Conservation (phyloP, 2,329 filamentous ascomycete genomes). For the Colletotrichum sojae region DNA sequence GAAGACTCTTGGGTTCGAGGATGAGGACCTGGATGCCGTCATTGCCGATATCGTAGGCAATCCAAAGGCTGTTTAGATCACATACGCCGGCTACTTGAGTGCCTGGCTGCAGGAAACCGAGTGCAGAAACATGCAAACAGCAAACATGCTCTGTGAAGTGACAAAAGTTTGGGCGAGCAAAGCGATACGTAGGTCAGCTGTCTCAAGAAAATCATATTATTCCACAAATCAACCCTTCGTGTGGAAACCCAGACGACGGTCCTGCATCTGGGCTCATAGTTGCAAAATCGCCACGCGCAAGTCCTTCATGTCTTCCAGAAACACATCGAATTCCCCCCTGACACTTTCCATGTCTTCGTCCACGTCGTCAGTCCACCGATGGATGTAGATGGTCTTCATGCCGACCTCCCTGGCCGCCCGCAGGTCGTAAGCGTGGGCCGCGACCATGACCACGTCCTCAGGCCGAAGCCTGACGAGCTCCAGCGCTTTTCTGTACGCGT, state of each 20-base stretch:
- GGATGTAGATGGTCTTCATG: conserved; percentile 66
- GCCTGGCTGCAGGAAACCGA: background rate
- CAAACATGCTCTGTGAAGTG: too few species aligned
- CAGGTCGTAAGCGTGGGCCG: conserved; percentile 69
- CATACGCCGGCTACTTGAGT: too few species aligned
- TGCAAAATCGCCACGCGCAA: conserved; percentile 36
- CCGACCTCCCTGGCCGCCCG: conserved; percentile 62
- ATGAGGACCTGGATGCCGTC: conserved; percentile 61
- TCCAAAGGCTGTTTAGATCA: background rate
- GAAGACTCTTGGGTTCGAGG: conserved; percentile 60
- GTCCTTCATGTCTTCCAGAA: conserved; percentile 44
- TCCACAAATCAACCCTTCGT: too few species aligned
- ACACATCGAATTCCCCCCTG: conserved; percentile 55
- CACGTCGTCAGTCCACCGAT: conserved; percentile 67
- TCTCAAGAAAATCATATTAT: too few species aligned
- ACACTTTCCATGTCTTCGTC: conserved; percentile 60
- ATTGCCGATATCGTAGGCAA: conserved; percentile 53
- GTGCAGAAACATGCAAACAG: background rate
- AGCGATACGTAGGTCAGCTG: too few species aligned
- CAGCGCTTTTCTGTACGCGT: conserved; percentile 61
- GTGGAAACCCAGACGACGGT: too few species aligned
- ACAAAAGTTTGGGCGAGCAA: too few species aligned
- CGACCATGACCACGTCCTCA: conserved; percentile 66
- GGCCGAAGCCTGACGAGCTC: conserved; percentile 59
- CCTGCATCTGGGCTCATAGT: conserved; percentile 4